These are phyloP conservation scores for Balansia obtecta DNA, from an alignment of 2,329 filamentous ascomycete genomes.

Conservation along the genomic window DNA sequence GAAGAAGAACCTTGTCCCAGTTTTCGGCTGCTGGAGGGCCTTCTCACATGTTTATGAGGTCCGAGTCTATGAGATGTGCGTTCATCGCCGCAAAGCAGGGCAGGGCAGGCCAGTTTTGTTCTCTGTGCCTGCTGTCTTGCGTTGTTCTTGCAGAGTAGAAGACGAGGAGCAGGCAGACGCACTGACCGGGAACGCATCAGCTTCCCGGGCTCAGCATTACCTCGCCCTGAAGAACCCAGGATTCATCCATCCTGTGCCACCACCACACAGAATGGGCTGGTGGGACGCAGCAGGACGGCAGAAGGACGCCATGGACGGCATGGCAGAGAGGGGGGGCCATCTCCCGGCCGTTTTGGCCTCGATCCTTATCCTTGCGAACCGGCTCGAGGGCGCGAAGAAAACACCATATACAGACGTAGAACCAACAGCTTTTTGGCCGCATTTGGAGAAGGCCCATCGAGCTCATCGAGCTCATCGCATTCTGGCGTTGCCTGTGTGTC, in stretches of 20 bases:
- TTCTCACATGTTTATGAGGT: no score
- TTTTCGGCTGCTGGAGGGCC: no score
- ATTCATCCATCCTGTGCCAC: not conserved
- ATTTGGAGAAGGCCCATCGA: no score
- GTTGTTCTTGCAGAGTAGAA: not conserved
- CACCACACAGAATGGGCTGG: not conserved
- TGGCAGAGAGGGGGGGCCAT: not conserved
- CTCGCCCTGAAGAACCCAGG: not conserved
- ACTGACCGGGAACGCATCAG: no score
- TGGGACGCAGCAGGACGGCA: not conserved
- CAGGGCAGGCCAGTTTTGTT: no score
- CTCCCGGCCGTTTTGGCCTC: not conserved
- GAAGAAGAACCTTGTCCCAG: no score
- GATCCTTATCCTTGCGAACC: not conserved
- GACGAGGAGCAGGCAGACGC: no score
- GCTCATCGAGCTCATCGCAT: not conserved
- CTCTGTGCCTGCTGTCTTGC: no score
- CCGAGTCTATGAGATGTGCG: no score
- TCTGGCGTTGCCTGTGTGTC: no score
- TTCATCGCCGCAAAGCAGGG: no score
- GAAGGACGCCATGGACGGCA: not conserved
- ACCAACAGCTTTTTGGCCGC: conserved; percentile 1
- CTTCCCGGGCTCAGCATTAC: no score
- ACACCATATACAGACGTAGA: not conserved
- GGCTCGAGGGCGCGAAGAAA: not conserved